phyloP scores from a whole-genome alignment of 2,329 filamentous ascomycete genomes.

The Aspergillus bombycis region DNA sequence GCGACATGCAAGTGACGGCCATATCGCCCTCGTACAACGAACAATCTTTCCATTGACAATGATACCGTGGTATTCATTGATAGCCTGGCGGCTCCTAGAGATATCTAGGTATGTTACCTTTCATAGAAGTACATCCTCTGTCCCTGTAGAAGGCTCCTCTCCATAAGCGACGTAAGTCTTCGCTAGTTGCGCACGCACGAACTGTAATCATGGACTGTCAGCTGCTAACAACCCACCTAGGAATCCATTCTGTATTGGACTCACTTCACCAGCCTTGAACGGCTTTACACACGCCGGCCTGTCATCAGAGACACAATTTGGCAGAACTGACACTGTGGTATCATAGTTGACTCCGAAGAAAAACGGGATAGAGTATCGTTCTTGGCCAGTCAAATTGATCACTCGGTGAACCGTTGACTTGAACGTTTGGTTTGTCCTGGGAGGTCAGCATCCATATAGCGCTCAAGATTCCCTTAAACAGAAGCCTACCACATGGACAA shows the following conservation, averaged over 20 bases:
- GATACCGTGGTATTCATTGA: too few relatives aligned
- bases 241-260: background rate
- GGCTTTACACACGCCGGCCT: slow-evolving; percentile 17
- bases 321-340: slow-evolving; percentile 31
- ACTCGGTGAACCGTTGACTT: slow-evolving; percentile 45
- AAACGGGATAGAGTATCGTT: slow-evolving; percentile 46
- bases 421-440: slow-evolving; percentile 44
- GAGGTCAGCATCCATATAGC: background rate
- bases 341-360: slow-evolving; percentile 49
- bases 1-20: too few relatives aligned
- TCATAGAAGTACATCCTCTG: background rate
- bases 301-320: slow-evolving; percentile 19
- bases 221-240: too few relatives aligned
- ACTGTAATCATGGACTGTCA: background rate
- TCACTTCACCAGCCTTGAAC: slow-evolving; percentile 27
- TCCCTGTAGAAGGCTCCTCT: background rate
- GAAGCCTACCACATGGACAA: slow-evolving; percentile 26
- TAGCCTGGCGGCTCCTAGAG: too few relatives aligned
- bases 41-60: too few relatives aligned
- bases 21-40: too few relatives aligned
- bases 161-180: background rate
- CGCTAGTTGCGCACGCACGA: background rate
- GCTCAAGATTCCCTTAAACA: background rate
- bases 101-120: too few relatives aligned
- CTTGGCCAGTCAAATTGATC: slow-evolving; percentile 42